A percentile compares a stretch with the other conserved stretches of the same genome.
Conservation (phyloP, 805 yeast species). For the Nakazawaea ernobii region DNA sequence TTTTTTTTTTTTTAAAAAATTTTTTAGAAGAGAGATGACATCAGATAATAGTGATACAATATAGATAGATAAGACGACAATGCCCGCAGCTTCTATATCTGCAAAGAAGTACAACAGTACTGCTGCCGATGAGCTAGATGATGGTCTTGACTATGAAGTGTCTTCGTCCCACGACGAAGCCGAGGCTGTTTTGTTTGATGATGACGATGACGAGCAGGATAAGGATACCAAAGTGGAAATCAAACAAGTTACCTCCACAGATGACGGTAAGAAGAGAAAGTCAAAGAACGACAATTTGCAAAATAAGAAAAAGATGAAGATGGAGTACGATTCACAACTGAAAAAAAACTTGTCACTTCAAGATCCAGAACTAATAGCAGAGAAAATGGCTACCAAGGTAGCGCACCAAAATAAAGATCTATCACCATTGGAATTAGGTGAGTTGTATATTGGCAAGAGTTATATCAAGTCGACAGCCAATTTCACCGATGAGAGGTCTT, state of each 20-base stretch:
- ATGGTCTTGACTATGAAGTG: conserved; percentile 61
- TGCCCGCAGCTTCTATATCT: not conserved
- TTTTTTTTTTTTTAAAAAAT: not conserved
- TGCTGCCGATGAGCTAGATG: conserved; percentile 72
- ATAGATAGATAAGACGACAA: not conserved
- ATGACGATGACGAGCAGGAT: conserved; percentile 17
- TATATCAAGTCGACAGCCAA: conserved; percentile 60
- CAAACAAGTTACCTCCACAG: not conserved
- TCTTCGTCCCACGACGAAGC: conserved; percentile 32
- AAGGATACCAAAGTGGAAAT: conserved; percentile 13
- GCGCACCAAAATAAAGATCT: conserved; percentile 57
- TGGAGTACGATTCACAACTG: conserved; percentile 56
- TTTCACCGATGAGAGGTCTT: conserved; percentile 44
- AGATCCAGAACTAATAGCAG: conserved; percentile 58
- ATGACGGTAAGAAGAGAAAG: conserved; percentile 19
- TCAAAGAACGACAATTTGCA: conserved; percentile 40
- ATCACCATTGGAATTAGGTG: conserved; percentile 71
- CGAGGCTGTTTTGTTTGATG: conserved; percentile 30
- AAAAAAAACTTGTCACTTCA: conserved; percentile 51
- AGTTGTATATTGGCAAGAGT: conserved; percentile 46
- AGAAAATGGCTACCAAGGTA: conserved; percentile 57
- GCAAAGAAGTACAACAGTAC: not conserved
- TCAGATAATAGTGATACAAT: not conserved
- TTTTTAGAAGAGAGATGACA: not conserved
- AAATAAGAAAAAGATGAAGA: conserved; percentile 59